Conservation (phyloP, 148 eudicot genomes). For the Vaccinium darrowii region DNA sequence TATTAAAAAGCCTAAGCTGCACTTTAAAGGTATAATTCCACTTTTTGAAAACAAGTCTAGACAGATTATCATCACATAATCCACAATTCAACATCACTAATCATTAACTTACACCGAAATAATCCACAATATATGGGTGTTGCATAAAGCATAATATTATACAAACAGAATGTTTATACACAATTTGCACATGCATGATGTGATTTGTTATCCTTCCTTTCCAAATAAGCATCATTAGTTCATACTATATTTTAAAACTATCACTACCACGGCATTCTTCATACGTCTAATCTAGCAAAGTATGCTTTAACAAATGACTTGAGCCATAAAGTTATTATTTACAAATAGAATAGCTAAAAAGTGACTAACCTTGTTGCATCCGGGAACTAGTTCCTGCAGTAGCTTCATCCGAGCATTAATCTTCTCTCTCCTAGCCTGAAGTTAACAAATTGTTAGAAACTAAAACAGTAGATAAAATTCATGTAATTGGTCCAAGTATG, state of each 20-base stretch:
- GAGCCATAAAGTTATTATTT: not conserved
- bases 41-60: not conserved
- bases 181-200: not conserved
- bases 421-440: slow-evolving; percentile 96
- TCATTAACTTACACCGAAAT: not conserved
- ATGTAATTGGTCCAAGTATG: slow-evolving; percentile 22
- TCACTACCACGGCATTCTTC: not conserved
- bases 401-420: slow-evolving; percentile 98
- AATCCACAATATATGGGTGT: not conserved
- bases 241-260: not conserved
- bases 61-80: slow-evolving; percentile 13
- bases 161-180: not conserved
- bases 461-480: slow-evolving; percentile 1
- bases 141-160: not conserved
- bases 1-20: slow-evolving; percentile 5
- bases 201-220: not conserved
- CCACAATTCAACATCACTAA: not conserved
- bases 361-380: slow-evolving; percentile 79
- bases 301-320: too few relatives aligned
- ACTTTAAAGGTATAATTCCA: not conserved
- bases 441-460: slow-evolving; percentile 15
- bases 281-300: not conserved
- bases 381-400: slow-evolving; percentile 95
- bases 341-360: not conserved
- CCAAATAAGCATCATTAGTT: not conserved